Base-by-base conservation (phyloP, 257 asterid genomes). In the Coffea eugenioides region DNA sequence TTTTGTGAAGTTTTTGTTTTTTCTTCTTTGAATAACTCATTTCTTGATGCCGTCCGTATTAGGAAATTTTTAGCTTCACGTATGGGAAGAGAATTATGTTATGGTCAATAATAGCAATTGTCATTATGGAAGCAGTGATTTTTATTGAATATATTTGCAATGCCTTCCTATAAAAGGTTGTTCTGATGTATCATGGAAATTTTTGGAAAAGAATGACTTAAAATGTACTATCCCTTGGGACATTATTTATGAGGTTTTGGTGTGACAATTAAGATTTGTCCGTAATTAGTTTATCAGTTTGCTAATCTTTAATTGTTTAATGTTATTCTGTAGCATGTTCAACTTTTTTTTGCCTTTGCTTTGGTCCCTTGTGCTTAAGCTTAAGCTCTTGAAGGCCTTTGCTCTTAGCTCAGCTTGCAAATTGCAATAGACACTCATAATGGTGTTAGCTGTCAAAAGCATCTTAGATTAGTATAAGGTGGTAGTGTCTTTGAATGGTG, bases 101-200 rank as follows among this genome's bases (percentile, higher is more conserved):
- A 59, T 59, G 8, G 4, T 18, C 64, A 18, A 18, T 56, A 18
- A 4, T 56, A 16, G 20, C 20, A 3, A 56, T 56, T 59, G 20
- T 56, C 61, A 56, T 56, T 3, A 15, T 56, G 61, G 23, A 16
- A 56, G 61, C 3, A 56, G 61, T 59, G 25, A 59, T 59, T 21
- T 39, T 7, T 59, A 27, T 10, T 59, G 13, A 21, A 59, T 21
- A 59, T 59, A 59, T 59, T 20, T 6, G 11, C 66, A 59, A 59
- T 20, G 31, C 25, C 31, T 11, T 59, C 27, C 56, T 71, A 71
- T 71, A 41, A 69, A 71, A 4, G 56, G 18, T 43, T 71, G 4
- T 43, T 71, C 54, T 36, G 54, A 43, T 71, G 75, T 71, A 18
- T 71, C 54, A 71, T 18, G 75, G 75, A 71, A 41, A 20, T 71